Conservation (phyloP, 352 stramenopile species). For the Phytophthora litchii region DNA sequence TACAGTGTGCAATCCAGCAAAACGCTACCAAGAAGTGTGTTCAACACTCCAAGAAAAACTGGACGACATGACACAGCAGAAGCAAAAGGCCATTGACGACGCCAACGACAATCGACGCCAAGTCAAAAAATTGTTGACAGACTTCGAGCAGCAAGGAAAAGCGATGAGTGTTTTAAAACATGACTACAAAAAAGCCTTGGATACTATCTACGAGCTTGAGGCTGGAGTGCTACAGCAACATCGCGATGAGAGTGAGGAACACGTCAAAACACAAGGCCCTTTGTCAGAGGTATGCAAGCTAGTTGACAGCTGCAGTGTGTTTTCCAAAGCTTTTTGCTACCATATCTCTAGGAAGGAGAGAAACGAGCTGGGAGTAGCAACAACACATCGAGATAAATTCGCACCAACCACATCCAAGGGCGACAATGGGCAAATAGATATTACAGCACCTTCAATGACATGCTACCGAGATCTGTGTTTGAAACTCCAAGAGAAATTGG, state of each 20-base stretch:
- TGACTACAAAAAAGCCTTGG: conserved; percentile 42
- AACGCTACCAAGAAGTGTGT: conserved; percentile 44
- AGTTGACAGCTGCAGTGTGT: background rate
- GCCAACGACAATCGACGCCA: conserved; percentile 36
- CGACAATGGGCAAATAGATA: background rate
- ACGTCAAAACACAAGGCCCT: background rate
- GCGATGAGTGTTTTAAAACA: conserved; percentile 37
- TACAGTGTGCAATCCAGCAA: conserved; percentile 17
- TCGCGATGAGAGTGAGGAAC: background rate
- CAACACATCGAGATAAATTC: background rate
- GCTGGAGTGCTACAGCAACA: conserved; percentile 11
- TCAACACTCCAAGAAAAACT: conserved; percentile 36
- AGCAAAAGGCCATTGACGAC: conserved; percentile 44
- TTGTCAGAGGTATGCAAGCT: background rate
- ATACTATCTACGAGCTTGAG: conserved; percentile 48
- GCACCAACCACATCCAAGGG: background rate
- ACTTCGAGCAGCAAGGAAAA: conserved; percentile 46
- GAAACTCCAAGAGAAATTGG: background rate
- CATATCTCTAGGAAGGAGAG: background rate
- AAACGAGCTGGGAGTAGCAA: background rate
- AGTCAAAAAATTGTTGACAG: conserved; percentile 44
- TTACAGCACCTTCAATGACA: background rate
- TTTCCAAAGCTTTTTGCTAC: background rate
- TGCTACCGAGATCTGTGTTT: background rate
- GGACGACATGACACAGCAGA: conserved; percentile 38